Evolutionary conservation across 164 flowering plant genomes (phyloP).

Genomic region (Euptelea pleiosperma): DNA sequence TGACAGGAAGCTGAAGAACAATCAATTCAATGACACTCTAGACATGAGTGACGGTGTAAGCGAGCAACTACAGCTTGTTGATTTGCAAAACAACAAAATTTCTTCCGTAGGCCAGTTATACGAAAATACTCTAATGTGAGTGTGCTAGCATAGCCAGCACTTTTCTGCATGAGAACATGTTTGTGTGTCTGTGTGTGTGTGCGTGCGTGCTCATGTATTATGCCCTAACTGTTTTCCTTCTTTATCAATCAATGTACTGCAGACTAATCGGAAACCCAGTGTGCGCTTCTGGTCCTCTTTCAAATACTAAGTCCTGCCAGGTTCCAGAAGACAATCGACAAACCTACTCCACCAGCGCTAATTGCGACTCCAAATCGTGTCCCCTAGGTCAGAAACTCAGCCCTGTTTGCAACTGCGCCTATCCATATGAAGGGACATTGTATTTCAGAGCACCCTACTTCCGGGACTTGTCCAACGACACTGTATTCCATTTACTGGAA

Average conservation of each 20-base stretch:
- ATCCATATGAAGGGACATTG: constrained; percentile 77
- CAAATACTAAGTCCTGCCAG: constrained; percentile 53
- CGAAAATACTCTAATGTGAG: constrained; percentile 54
- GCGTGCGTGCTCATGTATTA: not conserved
- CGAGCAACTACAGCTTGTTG: constrained; percentile 63
- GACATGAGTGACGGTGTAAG: constrained; percentile 58
- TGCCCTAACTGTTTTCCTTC: not conserved
- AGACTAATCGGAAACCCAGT: constrained; percentile 81
- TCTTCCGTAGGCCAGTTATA: constrained; percentile 38
- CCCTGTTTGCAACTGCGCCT: constrained; percentile 83
- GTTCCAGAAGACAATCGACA: constrained; percentile 30
- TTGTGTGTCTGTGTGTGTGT: not conserved
- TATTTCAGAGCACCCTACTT: constrained; percentile 78
- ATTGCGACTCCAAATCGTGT: constrained; percentile 52
- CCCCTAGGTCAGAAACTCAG: constrained; percentile 46
- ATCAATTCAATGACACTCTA: constrained; percentile 55
- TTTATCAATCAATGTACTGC: constrained; percentile 13
- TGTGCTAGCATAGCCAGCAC: not conserved
- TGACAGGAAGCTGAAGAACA: constrained; percentile 70
- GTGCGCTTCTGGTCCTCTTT: constrained; percentile 37
- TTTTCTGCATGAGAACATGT: not conserved
- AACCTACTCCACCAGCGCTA: constrained; percentile 69
- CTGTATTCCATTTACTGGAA: constrained; percentile 59
- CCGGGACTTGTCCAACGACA: constrained; percentile 61
- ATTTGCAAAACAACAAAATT: constrained; percentile 67